These are phyloP conservation scores for Amorphotheca resinae DNA, from an alignment of 495 filamentous ascomycete genomes.

Conservation along the genomic window DNA sequence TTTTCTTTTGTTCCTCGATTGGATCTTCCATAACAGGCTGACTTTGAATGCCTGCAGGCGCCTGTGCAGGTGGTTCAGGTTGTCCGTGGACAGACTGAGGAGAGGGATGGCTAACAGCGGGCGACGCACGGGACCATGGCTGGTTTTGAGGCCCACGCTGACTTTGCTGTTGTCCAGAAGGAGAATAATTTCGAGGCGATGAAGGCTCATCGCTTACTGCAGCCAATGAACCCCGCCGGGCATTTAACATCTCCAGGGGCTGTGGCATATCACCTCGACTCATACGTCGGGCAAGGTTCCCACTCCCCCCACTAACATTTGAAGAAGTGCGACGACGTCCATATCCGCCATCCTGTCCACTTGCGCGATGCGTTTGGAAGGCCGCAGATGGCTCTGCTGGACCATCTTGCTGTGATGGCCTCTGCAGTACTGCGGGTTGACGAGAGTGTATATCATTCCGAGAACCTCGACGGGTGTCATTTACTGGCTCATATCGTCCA, in stretches of 20 bases:
- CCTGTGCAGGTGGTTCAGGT: slow-evolving; percentile 23
- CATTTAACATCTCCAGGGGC: slow-evolving; percentile 31
- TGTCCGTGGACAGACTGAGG: slow-evolving; percentile 23
- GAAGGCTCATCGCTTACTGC: slow-evolving; percentile 34
- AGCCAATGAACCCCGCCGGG: slow-evolving; percentile 31
- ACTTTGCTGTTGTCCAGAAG: slow-evolving; percentile 24
- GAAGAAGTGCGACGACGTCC: slow-evolving; percentile 79
- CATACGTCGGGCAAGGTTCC: slow-evolving; percentile 41
- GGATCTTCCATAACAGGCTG: slow-evolving; percentile 37
- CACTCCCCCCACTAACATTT: slow-evolving; percentile 86
- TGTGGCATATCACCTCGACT: slow-evolving; percentile 34
- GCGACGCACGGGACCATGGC: slow-evolving; percentile 38
- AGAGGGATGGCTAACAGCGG: slow-evolving; percentile 33
- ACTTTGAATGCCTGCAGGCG: slow-evolving; percentile 7
- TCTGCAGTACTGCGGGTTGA: slow-evolving; percentile 70
- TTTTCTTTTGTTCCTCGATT: slow-evolving; percentile 54
- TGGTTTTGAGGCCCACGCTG: slow-evolving; percentile 26
- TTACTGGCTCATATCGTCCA: slow-evolving; percentile 84
- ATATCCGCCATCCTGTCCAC: slow-evolving; percentile 58
- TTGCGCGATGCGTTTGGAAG: slow-evolving; percentile 71
- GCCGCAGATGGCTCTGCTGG: slow-evolving; percentile 86
- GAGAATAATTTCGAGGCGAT: slow-evolving; percentile 32
- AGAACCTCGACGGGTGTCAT: slow-evolving; percentile 58
- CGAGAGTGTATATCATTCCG: slow-evolving; percentile 54
- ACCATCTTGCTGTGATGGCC: slow-evolving; percentile 38